Evolutionary conservation across 805 yeast genomes (phyloP).

Genomic region (Blastobotrys americana): DNA sequence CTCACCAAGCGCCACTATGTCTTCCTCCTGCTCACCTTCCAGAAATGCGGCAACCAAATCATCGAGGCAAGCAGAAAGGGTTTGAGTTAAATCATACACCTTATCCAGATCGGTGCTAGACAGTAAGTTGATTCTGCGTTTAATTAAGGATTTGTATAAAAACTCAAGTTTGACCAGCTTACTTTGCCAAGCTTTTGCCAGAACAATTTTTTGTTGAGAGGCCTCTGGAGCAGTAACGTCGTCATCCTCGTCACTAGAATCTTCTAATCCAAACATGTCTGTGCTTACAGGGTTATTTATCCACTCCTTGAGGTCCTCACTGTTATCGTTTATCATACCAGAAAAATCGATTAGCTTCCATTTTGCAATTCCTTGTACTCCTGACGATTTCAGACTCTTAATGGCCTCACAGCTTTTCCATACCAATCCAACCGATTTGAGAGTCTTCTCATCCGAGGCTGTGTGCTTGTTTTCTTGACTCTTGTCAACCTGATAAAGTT

Average conservation of each 20-base stretch:
- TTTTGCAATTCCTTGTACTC: slow-evolving; percentile 49
- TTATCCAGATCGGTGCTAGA: slow-evolving; percentile 41
- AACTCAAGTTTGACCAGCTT: slow-evolving; percentile 53
- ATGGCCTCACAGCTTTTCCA: slow-evolving; percentile 63
- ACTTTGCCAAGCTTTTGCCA: slow-evolving; percentile 42
- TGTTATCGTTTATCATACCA: slow-evolving; percentile 49
- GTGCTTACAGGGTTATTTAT: slow-evolving; percentile 47
- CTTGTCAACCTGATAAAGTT: slow-evolving; percentile 16
- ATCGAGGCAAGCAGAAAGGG: slow-evolving; percentile 45
- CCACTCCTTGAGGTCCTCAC: slow-evolving; percentile 67
- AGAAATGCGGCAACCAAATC: slow-evolving; percentile 52
- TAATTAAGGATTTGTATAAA: slow-evolving; percentile 49
- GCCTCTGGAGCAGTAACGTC: slow-evolving; percentile 13
- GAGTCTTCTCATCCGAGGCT: slow-evolving; percentile 33
- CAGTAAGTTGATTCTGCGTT: slow-evolving; percentile 29
- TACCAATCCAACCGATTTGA: slow-evolving; percentile 56
- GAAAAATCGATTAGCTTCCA: slow-evolving; percentile 40
- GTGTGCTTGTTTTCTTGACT: slow-evolving; percentile 10
- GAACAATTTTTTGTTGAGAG: slow-evolving; percentile 23
- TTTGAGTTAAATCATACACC: slow-evolving; percentile 38
- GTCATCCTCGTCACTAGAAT: slow-evolving; percentile 21
- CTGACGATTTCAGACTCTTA: slow-evolving; percentile 37
- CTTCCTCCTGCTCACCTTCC: slow-evolving; percentile 10
- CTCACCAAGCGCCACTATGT: not conserved
- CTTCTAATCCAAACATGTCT: slow-evolving; percentile 23